These are phyloP conservation scores for Waitea zeae DNA, from an alignment of 1,284 basidiomycete genomes.

Conservation along the genomic window DNA sequence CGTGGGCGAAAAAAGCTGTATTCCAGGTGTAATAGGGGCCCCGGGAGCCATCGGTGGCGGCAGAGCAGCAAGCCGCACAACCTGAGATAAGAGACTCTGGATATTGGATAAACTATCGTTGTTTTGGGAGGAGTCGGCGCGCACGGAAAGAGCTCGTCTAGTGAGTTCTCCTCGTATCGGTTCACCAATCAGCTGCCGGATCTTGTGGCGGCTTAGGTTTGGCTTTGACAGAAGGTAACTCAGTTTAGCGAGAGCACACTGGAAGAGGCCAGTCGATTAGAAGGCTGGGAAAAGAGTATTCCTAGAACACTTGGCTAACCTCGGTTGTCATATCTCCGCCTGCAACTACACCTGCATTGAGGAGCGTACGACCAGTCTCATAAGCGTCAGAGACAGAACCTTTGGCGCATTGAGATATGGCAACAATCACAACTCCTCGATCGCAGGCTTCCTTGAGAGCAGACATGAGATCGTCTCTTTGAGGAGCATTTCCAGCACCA, in stretches of 20 bases:
- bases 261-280: no score
- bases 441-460: slow-evolving; percentile 68
- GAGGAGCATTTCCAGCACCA: slow-evolving; percentile 77
- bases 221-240: slow-evolving; percentile 79
- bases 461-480: slow-evolving; percentile 46
- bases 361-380: slow-evolving; percentile 63
- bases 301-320: no score
- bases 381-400: slow-evolving; percentile 71
- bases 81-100: slow-evolving; percentile 44
- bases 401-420: slow-evolving; percentile 80
- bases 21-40: slow-evolving; percentile 12
- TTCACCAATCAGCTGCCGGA: slow-evolving; percentile 61
- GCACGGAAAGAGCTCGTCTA: slow-evolving; percentile 18
- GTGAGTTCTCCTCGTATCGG: slow-evolving; percentile 84
- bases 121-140: slow-evolving; percentile 21
- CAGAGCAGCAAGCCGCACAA: slow-evolving; percentile 48
- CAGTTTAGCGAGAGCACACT: slow-evolving; percentile 80
- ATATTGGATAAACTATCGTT: slow-evolving; percentile 47
- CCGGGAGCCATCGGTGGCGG: slow-evolving; percentile 6
- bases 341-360: slow-evolving; percentile 57
- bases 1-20: slow-evolving; percentile 22
- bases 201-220: slow-evolving; percentile 47
- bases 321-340: slow-evolving; percentile 91
- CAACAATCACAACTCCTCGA: slow-evolving; percentile 75
- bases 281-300: no score